Percentiles rank a stretch among this genome's conserved stretches.
Conservation (phyloP, 208 protist species). For the Endotrypanum monterogeii region DNA sequence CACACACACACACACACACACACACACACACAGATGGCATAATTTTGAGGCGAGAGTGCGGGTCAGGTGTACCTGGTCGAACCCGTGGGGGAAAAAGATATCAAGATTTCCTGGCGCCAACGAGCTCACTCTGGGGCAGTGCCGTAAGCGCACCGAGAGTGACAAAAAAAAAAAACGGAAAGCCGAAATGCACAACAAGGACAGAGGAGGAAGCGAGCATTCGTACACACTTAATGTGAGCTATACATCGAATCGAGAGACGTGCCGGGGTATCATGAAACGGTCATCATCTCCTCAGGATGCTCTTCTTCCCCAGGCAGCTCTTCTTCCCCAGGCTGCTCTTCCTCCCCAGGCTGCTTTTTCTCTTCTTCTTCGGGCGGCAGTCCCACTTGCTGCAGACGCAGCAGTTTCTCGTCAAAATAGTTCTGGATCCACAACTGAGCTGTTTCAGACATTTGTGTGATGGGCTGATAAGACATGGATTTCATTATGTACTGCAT, state of each 20-base stretch:
- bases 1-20: no score
- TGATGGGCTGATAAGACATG: constrained; percentile 29
- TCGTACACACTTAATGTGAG: not conserved
- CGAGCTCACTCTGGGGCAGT: not conserved
- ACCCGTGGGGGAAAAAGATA: no score
- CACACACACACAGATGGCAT: no score
- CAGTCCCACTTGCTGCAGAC: constrained; percentile 22
- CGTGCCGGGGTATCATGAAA: constrained; percentile 4
- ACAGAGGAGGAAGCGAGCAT: not conserved
- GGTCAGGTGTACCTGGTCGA: no score
- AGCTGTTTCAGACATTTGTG: constrained; percentile 35
- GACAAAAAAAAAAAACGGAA: not conserved
- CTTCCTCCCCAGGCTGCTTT: constrained; percentile 12
- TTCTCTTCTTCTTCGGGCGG: constrained; percentile 24
- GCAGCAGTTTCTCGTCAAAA: constrained; percentile 23
- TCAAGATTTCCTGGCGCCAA: not conserved
- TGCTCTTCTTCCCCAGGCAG: no score
- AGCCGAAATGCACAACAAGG: not conserved
- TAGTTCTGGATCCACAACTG: constrained; percentile 36
- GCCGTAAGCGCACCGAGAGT: not conserved
- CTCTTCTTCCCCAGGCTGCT: constrained; percentile 21
- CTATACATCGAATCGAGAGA: not conserved
- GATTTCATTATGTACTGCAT: constrained; percentile 35
- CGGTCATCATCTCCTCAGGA: constrained; percentile 15
- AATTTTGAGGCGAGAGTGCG: no score